These are phyloP conservation scores for Coemansia sp. DNA, from an alignment of 192 early-diverging fungal species.

Conservation along the genomic window DNA sequence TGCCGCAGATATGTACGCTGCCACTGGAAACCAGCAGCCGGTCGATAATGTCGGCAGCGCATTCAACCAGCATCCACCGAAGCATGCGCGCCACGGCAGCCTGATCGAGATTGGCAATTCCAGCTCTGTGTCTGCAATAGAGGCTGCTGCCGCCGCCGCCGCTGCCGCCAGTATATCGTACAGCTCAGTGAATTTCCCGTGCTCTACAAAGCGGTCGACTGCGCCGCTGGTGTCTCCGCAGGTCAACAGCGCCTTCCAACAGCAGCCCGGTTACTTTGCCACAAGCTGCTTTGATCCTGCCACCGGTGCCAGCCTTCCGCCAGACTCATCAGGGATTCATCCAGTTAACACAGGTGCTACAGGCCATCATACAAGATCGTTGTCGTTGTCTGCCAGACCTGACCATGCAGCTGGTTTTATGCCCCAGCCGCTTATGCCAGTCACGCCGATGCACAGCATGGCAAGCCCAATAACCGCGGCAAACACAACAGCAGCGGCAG, in stretches of 20 bases:
- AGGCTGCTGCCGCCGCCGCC: conserved; percentile 21
- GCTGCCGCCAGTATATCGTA: conserved; percentile 33
- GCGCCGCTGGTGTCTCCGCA: not conserved
- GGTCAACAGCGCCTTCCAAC: conserved; percentile 2
- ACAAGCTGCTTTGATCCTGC: conserved; percentile 23
- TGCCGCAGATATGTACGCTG: conserved; percentile 36
- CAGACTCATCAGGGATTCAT: conserved; percentile 13
- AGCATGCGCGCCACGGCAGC: conserved; percentile 37
- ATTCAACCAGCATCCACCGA: conserved; percentile 14
- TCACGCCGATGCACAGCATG: not conserved
- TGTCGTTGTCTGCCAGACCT: not conserved
- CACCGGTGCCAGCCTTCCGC: conserved; percentile 9
- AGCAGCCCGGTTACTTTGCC: conserved; percentile 10
- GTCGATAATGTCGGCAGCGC: conserved; percentile 6
- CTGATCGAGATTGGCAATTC: conserved; percentile 6
- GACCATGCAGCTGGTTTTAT: not conserved
- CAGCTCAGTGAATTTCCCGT: conserved; percentile 11
- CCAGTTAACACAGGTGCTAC: not conserved
- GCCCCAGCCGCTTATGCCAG: not conserved
- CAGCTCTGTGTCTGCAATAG: conserved; percentile 5
- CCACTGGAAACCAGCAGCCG: not conserved
- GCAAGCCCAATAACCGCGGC: conserved; percentile 16
- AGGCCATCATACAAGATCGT: conserved; percentile 1
- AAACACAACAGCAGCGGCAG: no score
- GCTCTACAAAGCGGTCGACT: conserved; percentile 17